Base-by-base conservation (phyloP, 306 rosid genomes). In the Macrotyloma uniflorum region DNA sequence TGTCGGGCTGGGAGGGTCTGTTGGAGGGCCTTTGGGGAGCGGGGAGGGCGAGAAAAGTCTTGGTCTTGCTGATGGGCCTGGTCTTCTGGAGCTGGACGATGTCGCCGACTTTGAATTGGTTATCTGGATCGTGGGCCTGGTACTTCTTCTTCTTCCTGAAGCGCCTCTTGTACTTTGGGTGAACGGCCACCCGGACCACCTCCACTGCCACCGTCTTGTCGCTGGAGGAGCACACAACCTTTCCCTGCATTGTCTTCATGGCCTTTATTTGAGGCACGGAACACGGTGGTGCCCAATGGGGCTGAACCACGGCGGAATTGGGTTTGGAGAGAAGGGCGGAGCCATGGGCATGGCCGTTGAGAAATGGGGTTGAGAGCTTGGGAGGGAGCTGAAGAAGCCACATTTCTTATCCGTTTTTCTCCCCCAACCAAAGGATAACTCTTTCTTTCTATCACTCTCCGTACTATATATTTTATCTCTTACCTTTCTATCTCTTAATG, bases 61-160 rank as follows among this genome's bases (percentile, higher is more conserved):
- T 95, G 78, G 83, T 89, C 89, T 95, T 95, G 82, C 99, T 95
- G 12, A 95, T 93, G 63, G 99, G 99, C 16, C 87, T 85, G 63
- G 84, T 85, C 67, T 86, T 91, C 32, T 83, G 88, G 62, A 95
- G 97, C 87, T 88, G 91, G 4, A 95, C 99, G 20, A 86, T 4
- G 68, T 95, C 98, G 2, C 99, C 99, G 0, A 90, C 90, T 71
- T 90, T 46, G 96, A 95, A 95, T 33, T 67, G 88, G 84, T 93
- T 95, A 2, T 93, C 93, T 0, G 93, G 91, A 87, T 95, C 99
- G 67, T 95, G 99, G 49, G 96, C 94, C 75, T 95, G 99, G 76
- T 87, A 95, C 97, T 93, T 95, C 93, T 95, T 95, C 98, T 88
- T 93, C 89, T 77, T 91, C 92, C 91, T 91, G 11, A 93, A 81